These are phyloP conservation scores for Astrephomene gubernaculifera DNA, from an alignment of 139 green algal genomes.

Conservation along the genomic window DNA sequence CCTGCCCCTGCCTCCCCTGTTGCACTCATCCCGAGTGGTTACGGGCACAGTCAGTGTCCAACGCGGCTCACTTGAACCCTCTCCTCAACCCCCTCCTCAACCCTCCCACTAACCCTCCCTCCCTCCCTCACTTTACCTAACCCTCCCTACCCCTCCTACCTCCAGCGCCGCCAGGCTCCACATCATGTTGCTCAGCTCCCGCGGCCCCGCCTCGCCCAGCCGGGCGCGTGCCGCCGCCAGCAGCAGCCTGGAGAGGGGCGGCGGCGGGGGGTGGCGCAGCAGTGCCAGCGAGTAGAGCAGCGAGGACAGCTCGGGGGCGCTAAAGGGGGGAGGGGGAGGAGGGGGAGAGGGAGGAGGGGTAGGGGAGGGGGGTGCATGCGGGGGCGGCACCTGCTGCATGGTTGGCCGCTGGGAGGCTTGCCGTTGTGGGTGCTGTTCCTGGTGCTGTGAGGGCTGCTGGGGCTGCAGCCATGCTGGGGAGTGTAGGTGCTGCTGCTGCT, in stretches of 20 bases:
- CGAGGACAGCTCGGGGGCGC: slow-evolving; percentile 26
- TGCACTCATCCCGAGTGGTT: too few species aligned
- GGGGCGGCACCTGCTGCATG: too few species aligned
- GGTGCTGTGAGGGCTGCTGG: too few species aligned
- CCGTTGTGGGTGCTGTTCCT: too few species aligned
- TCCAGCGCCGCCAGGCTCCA: slow-evolving; percentile 43
- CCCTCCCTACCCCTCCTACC: slow-evolving; percentile 5
- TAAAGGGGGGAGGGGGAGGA: slow-evolving; percentile 18
- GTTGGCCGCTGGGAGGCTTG: too few species aligned
- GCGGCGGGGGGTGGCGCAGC: too few species aligned
- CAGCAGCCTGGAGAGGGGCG: slow-evolving; percentile 13
- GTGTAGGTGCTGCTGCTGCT: slow-evolving; percentile 12
- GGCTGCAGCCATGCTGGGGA: too few species aligned
- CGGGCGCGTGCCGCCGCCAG: not conserved
- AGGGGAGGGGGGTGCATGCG: too few species aligned
- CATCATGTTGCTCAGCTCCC: slow-evolving; percentile 51
- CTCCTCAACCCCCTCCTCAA: too few species aligned
- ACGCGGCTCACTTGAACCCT: not conserved
- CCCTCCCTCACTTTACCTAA: not conserved
- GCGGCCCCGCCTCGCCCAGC: slow-evolving; percentile 29
- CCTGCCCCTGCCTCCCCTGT: too few species aligned
- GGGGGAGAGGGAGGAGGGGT: not conserved
- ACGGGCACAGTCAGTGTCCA: too few species aligned
- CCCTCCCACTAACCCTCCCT: too few species aligned
- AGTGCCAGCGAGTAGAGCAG: slow-evolving; percentile 25